Conservation (phyloP, 2,329 filamentous ascomycete genomes). For the Diplocarpon rosae region DNA sequence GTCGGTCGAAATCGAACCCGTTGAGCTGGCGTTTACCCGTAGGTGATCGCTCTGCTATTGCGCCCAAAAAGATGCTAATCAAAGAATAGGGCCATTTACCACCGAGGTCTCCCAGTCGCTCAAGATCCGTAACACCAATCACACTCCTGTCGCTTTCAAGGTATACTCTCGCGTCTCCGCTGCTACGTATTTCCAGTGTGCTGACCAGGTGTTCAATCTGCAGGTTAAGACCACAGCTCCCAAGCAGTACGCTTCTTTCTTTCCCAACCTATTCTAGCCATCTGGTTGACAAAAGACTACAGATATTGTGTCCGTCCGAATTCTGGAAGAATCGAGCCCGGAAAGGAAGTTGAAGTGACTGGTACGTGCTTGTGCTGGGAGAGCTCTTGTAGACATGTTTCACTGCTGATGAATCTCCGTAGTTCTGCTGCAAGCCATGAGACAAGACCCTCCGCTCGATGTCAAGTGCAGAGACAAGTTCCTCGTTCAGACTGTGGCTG, state of each 20-base stretch:
- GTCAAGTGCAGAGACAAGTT: constrained; percentile 96
- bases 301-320: constrained; percentile 98
- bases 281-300: constrained; percentile 21
- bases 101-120: constrained; percentile 54
- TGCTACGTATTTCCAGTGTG: not conserved
- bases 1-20: constrained; percentile 89
- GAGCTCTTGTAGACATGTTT: not conserved
- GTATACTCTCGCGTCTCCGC: constrained; percentile 31
- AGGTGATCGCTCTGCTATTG: constrained; percentile 37
- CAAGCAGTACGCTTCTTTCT: constrained; percentile 66
- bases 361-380: constrained; percentile 42
- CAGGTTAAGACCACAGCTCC: constrained; percentile 98
- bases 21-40: constrained; percentile 92
- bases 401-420: constrained; percentile 12
- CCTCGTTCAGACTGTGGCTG: constrained; percentile 81
- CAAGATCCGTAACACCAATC: constrained; percentile 53
- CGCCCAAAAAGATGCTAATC: constrained; percentile 9
- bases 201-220: constrained; percentile 4
- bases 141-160: constrained; percentile 58
- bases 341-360: constrained; percentile 82
- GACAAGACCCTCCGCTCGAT: constrained; percentile 77
- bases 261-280: constrained; percentile 12
- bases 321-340: constrained; percentile 88
- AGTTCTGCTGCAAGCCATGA: constrained; percentile 98
- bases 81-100: constrained; percentile 49